phyloP scores from a whole-genome alignment of 768 basidiomycete genomes.

The Tubosaeta sp. region DNA sequence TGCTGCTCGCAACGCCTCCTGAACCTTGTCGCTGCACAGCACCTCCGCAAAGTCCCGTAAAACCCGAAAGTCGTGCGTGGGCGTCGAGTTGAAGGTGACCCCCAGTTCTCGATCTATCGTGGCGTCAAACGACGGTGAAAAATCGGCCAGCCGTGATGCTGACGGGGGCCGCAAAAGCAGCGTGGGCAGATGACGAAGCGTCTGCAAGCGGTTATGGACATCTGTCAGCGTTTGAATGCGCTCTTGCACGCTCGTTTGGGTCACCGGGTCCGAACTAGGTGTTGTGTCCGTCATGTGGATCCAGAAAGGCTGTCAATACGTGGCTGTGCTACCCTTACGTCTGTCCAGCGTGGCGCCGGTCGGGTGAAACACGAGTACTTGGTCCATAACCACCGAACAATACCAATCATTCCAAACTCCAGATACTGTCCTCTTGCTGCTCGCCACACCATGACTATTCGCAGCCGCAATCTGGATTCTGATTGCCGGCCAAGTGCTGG shows the following conservation, averaged over 20 bases:
- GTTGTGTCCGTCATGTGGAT: slow-evolving; percentile 1
- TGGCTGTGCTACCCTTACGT: slow-evolving; percentile 18
- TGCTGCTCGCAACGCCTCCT: slow-evolving; percentile 55
- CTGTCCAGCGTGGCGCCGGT: slow-evolving; percentile 10
- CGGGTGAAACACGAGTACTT: not conserved
- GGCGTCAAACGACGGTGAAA: slow-evolving; percentile 25
- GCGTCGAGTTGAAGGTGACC: slow-evolving; percentile 25
- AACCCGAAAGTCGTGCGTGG: slow-evolving; percentile 41
- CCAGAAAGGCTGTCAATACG: not conserved
- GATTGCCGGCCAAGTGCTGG: not conserved
- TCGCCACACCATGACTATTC: slow-evolving; percentile 16
- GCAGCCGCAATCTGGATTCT: not conserved
- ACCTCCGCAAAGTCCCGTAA: slow-evolving; percentile 45
- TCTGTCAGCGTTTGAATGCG: slow-evolving; percentile 47
- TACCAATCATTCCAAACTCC: not conserved
- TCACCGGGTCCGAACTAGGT: not conserved
- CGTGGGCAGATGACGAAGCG: slow-evolving; percentile 44
- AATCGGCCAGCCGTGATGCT: slow-evolving; percentile 20
- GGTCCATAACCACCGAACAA: not conserved
- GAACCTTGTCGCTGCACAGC: slow-evolving; percentile 48
- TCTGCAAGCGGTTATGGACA: slow-evolving; percentile 41
- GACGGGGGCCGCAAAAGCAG: slow-evolving; percentile 40
- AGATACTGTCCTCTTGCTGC: not conserved
- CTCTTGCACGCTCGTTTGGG: slow-evolving; percentile 31
- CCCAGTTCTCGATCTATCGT: slow-evolving; percentile 27